Evolutionary conservation across 345 rosid genomes (phyloP).

Genomic region (Schrenkiella parvula): DNA sequence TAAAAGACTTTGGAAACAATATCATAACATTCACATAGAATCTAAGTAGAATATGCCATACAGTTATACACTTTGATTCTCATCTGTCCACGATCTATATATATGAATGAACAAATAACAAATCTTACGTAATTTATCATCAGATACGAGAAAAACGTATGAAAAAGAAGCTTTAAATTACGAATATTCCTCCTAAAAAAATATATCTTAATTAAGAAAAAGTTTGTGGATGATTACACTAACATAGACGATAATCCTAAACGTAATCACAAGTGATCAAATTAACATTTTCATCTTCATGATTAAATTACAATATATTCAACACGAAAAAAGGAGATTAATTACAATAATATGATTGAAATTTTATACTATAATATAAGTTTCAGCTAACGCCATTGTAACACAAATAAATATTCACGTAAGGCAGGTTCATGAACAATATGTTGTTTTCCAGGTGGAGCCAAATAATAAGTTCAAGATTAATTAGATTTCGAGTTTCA

Average conservation of each 20-base stretch:
- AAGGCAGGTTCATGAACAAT: conserved; percentile 20
- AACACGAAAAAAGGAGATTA: neutral
- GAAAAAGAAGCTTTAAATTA: conserved; percentile 22
- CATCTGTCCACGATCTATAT: neutral
- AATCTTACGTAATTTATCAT: conserved; percentile 12
- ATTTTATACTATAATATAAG: neutral
- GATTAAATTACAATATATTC: neutral
- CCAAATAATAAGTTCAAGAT: neutral
- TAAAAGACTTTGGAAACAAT: neutral
- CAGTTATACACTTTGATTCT: neutral
- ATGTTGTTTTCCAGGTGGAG: conserved; percentile 13
- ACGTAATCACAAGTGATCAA: conserved; percentile 12
- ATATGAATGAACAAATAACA: neutral
- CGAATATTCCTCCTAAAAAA: conserved; percentile 11
- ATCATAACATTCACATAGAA: neutral
- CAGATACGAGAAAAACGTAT: conserved; percentile 19
- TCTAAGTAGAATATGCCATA: conserved; percentile 27
- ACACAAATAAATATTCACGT: neutral
- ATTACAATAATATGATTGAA: neutral
- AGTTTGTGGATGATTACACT: conserved; percentile 29
- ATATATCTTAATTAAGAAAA: conserved; percentile 19
- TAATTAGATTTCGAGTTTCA: neutral
- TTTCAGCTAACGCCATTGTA: conserved; percentile 10
- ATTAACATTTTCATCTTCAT: conserved; percentile 6
- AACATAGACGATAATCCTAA: conserved; percentile 4